These are phyloP conservation scores for Dictyostelium brefeldianum DNA, from an alignment of 78 protist genomes.

Conservation along the genomic window DNA sequence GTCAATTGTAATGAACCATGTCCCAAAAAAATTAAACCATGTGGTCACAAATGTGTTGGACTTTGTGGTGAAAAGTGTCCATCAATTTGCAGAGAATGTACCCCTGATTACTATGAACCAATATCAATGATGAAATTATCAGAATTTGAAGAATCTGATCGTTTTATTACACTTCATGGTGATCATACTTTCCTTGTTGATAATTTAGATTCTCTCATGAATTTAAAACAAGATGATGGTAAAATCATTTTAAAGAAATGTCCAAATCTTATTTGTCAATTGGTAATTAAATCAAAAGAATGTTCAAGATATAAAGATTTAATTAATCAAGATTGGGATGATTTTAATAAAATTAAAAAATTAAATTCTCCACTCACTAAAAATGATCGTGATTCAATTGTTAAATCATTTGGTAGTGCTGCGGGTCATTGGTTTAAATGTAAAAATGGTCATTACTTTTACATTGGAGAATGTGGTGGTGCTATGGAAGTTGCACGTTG, in stretches of 20 bases:
- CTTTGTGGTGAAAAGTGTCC: constrained; percentile 86
- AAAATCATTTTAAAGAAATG: constrained; percentile 11
- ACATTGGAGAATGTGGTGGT: constrained; percentile 88
- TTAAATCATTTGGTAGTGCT: constrained; percentile 24
- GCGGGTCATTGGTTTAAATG: constrained; percentile 76
- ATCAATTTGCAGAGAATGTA: constrained; percentile 10
- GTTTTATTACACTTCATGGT: constrained; percentile 9
- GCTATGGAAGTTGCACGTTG: constrained; percentile 69
- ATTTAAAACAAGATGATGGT: background rate
- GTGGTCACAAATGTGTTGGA: constrained; percentile 87
- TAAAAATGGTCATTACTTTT: constrained; percentile 53
- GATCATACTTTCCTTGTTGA: background rate
- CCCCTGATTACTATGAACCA: constrained; percentile 9
- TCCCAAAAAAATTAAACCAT: background rate
- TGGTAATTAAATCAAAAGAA: background rate
- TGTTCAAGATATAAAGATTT: constrained; percentile 40
- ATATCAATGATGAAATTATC: constrained; percentile 12
- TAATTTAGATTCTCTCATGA: background rate
- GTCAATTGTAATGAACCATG: constrained; percentile 73
- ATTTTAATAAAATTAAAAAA: constrained; percentile 33
- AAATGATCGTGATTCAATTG: constrained; percentile 27
- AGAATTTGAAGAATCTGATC: constrained; percentile 21
- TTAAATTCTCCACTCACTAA: background rate
- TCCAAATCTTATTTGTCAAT: constrained; percentile 40
- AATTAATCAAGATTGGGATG: constrained; percentile 12